phyloP scores from a whole-genome alignment of 2,329 filamentous ascomycete species.

The Trichoderma endophyticum region DNA sequence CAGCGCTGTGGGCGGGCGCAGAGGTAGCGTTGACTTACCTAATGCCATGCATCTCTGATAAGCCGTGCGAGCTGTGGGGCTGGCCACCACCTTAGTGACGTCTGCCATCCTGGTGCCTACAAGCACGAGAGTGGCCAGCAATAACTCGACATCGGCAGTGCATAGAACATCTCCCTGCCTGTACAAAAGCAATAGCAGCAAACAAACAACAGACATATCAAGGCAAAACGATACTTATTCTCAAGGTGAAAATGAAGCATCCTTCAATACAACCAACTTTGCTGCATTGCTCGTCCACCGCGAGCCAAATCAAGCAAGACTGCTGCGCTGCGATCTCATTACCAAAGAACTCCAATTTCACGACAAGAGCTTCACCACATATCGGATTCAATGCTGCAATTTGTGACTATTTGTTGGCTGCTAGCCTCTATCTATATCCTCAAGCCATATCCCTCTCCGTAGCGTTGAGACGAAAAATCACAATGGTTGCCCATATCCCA shows the following conservation, averaged over 20 bases:
- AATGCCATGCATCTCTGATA: background rate
- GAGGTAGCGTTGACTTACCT: conserved; percentile 25
- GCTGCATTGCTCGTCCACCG: background rate
- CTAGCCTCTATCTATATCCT: background rate
- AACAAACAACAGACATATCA: background rate
- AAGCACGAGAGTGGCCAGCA: background rate
- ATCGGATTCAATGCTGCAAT: background rate
- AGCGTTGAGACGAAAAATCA: background rate
- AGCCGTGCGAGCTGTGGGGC: conserved; percentile 5
- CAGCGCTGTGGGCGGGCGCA: background rate
- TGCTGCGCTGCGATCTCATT: background rate
- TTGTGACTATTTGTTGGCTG: background rate
- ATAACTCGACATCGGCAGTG: background rate
- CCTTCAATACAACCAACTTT: background rate
- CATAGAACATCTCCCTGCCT: background rate
- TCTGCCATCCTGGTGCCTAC: conserved; percentile 24
- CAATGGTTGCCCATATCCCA: background rate
- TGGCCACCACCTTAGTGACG: conserved; percentile 24
- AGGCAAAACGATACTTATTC: background rate
- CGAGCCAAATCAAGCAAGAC: background rate
- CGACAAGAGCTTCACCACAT: background rate
- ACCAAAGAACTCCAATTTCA: background rate
- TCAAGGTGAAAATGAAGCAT: background rate
- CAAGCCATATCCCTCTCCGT: background rate
- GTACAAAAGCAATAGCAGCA: background rate